A percentile compares a stretch with the other conserved stretches of the same genome.
These are phyloP conservation scores for Tritrichomonas foetus DNA, from an alignment of 208 protist genomes.

Conservation along the genomic window DNA sequence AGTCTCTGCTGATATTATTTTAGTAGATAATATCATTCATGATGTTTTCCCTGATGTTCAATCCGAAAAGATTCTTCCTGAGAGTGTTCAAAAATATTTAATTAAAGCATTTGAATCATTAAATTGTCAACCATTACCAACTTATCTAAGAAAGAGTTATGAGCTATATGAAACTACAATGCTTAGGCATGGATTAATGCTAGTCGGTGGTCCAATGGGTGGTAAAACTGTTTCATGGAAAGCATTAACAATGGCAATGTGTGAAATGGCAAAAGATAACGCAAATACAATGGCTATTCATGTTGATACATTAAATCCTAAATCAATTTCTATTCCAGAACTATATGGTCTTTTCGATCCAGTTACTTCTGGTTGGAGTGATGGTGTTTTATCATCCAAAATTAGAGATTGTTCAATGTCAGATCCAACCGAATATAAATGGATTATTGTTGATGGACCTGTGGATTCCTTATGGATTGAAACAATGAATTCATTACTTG, in stretches of 20 bases:
- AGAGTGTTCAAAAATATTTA: slow-evolving; percentile 50
- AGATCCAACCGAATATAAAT: slow-evolving; percentile 64
- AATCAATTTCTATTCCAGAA: slow-evolving; percentile 92
- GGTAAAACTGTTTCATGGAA: slow-evolving; percentile 61
- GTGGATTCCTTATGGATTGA: slow-evolving; percentile 98
- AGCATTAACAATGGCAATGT: slow-evolving; percentile 85
- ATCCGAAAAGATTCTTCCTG: slow-evolving; percentile 48
- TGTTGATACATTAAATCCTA: slow-evolving; percentile 85
- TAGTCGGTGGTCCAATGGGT: slow-evolving; percentile 81
- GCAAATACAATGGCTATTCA: slow-evolving; percentile 65
- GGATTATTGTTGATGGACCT: slow-evolving; percentile 94
- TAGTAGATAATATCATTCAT: slow-evolving; percentile 86
- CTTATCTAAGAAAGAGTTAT: slow-evolving; percentile 42
- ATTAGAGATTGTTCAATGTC: slow-evolving; percentile 72
- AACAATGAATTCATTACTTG: slow-evolving; percentile 94
- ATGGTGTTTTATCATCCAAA: slow-evolving; percentile 67
- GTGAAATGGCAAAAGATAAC: slow-evolving; percentile 88
- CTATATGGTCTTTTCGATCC: slow-evolving; percentile 89
- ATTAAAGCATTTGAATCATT: not conserved
- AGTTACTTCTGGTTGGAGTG: slow-evolving; percentile 73
- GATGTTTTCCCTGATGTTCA: slow-evolving; percentile 60
- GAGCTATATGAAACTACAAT: slow-evolving; percentile 83
- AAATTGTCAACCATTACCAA: not conserved
- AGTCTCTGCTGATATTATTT: slow-evolving; percentile 70
- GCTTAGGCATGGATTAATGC: slow-evolving; percentile 92